Evolutionary conservation across 352 stramenopile genomes (phyloP).

Genomic region (Globisporangium nodosum): DNA sequence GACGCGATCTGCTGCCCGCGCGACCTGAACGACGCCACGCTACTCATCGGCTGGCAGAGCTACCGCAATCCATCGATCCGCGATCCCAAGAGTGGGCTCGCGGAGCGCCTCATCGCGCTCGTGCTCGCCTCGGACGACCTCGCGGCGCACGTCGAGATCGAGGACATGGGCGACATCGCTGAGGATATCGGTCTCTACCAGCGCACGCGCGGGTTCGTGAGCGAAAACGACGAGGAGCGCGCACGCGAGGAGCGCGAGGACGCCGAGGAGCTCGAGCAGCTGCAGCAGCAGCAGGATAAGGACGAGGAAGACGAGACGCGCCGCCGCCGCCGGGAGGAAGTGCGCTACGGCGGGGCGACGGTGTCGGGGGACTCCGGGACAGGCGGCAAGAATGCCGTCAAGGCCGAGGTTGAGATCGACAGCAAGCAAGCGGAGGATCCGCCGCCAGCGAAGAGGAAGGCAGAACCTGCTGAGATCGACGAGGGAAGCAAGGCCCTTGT

Average conservation of each 20-base stretch:
- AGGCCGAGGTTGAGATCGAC: not conserved
- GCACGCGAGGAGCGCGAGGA: not conserved
- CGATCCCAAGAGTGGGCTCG: constrained; percentile 8
- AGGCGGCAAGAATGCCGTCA: not conserved
- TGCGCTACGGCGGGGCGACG: not conserved
- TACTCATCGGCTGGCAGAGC: constrained; percentile 9
- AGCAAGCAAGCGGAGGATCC: no score
- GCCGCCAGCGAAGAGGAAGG: no score
- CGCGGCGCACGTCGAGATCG: constrained; percentile 3
- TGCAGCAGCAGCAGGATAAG: not conserved
- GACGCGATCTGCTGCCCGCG: constrained; percentile 8
- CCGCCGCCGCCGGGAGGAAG: not conserved
- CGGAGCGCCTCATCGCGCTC: constrained; percentile 4
- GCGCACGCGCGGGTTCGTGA: constrained; percentile 5
- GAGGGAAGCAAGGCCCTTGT: no score
- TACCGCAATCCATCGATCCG: constrained; percentile 9
- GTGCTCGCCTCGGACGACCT: constrained; percentile 1
- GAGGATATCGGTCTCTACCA: constrained; percentile 11
- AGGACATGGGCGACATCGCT: constrained; percentile 7
- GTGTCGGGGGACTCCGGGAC: not conserved
- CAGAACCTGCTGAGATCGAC: no score
- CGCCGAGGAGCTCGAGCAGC: not conserved
- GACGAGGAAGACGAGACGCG: not conserved
- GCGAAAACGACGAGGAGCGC: not conserved
- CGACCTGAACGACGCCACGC: constrained; percentile 6